Evolutionary conservation across 306 rosid species (phyloP), one percentile per base, ranked within the genome.

Genomic region (Castanea crenata): DNA sequence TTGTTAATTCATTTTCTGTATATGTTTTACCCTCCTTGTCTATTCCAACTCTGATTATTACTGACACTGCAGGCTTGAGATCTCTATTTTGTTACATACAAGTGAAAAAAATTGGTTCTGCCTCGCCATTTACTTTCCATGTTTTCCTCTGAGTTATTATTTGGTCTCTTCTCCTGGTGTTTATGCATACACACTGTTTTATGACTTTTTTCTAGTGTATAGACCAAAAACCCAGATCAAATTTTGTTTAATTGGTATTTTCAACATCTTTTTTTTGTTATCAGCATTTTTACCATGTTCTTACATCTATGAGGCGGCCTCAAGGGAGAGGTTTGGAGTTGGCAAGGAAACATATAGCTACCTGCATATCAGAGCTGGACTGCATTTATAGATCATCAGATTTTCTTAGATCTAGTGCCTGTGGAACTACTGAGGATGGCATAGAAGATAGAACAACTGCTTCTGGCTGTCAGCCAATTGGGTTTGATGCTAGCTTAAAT

Each of bases 291-390:
- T 91, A 90, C 80, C 98, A 95, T 80, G 92, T 91, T 80, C 90
- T 95, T 84, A 74, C 87, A 74, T 88, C 94, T 74, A 78, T 95
- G 94, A 90, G 90, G 89, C 92, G 97, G 64, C 96, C 98, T 76
- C 99, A 91, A 91, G 99, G 99, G 68, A 91, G 97, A 83, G 99
- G 99, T 19, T 89, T 90, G 86, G 97, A 92, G 92, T 82, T 95
- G 85, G 99, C 97, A 32, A 92, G 98, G 80, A 93, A 95, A 73
- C 99, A 95, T 87, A 91, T 92, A 86, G 89, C 89, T 27, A 84
- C 90, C 46, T 91, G 99, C 86, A 83, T 90, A 81, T 81, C 86
- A 73, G 99, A 95, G 88, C 85, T 95, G 78, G 89, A 85, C 62
- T 21, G 75, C 82, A 81, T 89, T 69, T 84, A 46, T 76, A 90